Percentiles rank a stretch among this genome's conserved stretches.
Conservation (phyloP, 2,329 filamentous ascomycete species). For the Cladosporium sp. region DNA sequence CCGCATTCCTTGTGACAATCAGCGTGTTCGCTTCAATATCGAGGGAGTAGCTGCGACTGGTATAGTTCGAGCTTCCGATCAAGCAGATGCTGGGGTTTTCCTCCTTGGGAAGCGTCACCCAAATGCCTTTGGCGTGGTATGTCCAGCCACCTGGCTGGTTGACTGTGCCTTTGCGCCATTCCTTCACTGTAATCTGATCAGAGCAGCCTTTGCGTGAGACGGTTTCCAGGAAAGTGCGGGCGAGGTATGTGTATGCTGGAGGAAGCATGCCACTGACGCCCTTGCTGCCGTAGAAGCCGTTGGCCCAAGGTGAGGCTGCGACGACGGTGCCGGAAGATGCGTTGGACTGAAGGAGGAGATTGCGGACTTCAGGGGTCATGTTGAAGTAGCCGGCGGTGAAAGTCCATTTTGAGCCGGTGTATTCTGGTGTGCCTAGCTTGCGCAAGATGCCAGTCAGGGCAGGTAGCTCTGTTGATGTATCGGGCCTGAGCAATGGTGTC, state of each 20-base stretch:
- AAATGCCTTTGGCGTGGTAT: slow-evolving; percentile 95
- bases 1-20: slow-evolving; percentile 76
- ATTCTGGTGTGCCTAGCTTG: slow-evolving; percentile 63
- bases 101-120: slow-evolving; percentile 72
- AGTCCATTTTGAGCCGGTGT: slow-evolving; percentile 77
- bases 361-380: slow-evolving; percentile 80
- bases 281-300: slow-evolving; percentile 88
- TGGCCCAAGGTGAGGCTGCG: slow-evolving; percentile 89
- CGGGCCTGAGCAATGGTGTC: slow-evolving; percentile 76
- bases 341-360: slow-evolving; percentile 73
- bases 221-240: slow-evolving; percentile 73
- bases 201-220: slow-evolving; percentile 57
- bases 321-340: slow-evolving; percentile 76
- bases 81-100: slow-evolving; percentile 74
- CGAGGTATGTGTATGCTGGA: slow-evolving; percentile 86
- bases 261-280: slow-evolving; percentile 90
- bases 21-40: slow-evolving; percentile 89
- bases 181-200: slow-evolving; percentile 70
- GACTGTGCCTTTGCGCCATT: slow-evolving; percentile 84
- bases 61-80: slow-evolving; percentile 93
- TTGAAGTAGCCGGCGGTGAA: slow-evolving; percentile 99
- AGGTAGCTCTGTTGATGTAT: slow-evolving; percentile 86
- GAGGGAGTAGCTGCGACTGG: slow-evolving; percentile 85
- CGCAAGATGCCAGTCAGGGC: slow-evolving; percentile 74
- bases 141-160: slow-evolving; percentile 87